phyloP scores from a whole-genome alignment of 2,329 filamentous ascomycete genomes.

The Fusarium concolor region DNA sequence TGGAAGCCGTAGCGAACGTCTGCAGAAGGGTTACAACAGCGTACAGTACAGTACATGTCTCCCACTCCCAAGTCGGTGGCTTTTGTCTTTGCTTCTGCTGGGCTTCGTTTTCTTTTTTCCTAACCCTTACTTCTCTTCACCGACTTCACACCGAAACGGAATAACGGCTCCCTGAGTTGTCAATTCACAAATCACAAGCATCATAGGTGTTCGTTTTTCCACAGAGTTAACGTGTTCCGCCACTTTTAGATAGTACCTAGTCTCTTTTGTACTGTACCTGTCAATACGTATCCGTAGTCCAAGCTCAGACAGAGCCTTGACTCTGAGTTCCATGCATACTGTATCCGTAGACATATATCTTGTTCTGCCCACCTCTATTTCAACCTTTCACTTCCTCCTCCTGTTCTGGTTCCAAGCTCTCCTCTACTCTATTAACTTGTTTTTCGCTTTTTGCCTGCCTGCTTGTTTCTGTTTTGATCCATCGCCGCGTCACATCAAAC shows the following conservation, averaged over 20 bases:
- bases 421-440: background rate
- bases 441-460: slow-evolving; percentile 19
- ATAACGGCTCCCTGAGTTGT: slow-evolving; percentile 33
- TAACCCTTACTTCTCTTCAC: slow-evolving; percentile 37
- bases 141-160: slow-evolving; percentile 51
- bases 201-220: slow-evolving; percentile 14
- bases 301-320: slow-evolving; percentile 7
- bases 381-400: slow-evolving; percentile 5
- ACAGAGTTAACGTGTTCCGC: slow-evolving; percentile 29
- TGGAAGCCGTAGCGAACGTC: slow-evolving; percentile 30
- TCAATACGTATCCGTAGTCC: background rate
- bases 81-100: slow-evolving; percentile 35
- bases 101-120: slow-evolving; percentile 16
- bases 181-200: slow-evolving; percentile 36
- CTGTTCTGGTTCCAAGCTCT: background rate
- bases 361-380: slow-evolving; percentile 20
- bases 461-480: slow-evolving; percentile 2
- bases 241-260: slow-evolving; percentile 21
- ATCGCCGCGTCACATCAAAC: slow-evolving; percentile 21
- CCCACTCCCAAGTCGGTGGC: slow-evolving; percentile 2
- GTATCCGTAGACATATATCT: slow-evolving; percentile 21
- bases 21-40: slow-evolving; percentile 4
- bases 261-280: slow-evolving; percentile 4
- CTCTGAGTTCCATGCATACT: background rate
- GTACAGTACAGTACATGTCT: background rate